These are phyloP conservation scores for Plasmodium yoelii DNA, from an alignment of 169 alveolate species.

Conservation along the genomic window DNA sequence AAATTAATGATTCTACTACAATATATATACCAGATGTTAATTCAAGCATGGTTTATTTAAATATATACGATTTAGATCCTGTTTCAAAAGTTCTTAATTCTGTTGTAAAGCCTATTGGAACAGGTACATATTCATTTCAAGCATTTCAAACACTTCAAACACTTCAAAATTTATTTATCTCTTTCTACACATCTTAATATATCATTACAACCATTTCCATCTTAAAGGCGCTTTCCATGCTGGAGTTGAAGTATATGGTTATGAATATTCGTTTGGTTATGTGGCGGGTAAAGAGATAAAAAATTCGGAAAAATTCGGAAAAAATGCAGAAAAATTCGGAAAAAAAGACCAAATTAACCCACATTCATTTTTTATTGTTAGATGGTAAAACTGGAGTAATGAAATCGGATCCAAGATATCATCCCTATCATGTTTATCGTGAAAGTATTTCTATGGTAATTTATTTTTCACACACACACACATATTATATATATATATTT, in stretches of 20 bases:
- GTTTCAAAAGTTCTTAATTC: slow-evolving; percentile 81
- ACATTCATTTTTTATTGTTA: neutral
- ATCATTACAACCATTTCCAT: neutral
- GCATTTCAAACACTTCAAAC: neutral
- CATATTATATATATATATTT: too few relatives aligned
- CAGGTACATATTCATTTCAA: slow-evolving; percentile 51
- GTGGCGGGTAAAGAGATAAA: slow-evolving; percentile 18
- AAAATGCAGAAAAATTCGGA: too few relatives aligned
- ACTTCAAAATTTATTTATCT: neutral
- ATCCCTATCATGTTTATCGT: slow-evolving; percentile 60
- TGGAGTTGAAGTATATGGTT: slow-evolving; percentile 85
- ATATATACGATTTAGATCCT: slow-evolving; percentile 82
- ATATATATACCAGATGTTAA: slow-evolving; percentile 35
- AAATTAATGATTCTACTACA: neutral
- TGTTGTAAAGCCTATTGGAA: slow-evolving; percentile 83
- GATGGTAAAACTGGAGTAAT: slow-evolving; percentile 70
- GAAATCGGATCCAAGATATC: slow-evolving; percentile 38
- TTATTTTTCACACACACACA: too few relatives aligned
- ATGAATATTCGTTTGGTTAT: slow-evolving; percentile 83
- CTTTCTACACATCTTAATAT: neutral
- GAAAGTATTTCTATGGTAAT: slow-evolving; percentile 61
- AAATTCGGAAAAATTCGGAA: too few relatives aligned
- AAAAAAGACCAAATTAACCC: too few relatives aligned
- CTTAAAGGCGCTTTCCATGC: slow-evolving; percentile 83
- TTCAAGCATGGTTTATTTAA: slow-evolving; percentile 77